Base-by-base conservation (phyloP, 1,284 basidiomycete genomes). In the Ganoderma sinense region DNA sequence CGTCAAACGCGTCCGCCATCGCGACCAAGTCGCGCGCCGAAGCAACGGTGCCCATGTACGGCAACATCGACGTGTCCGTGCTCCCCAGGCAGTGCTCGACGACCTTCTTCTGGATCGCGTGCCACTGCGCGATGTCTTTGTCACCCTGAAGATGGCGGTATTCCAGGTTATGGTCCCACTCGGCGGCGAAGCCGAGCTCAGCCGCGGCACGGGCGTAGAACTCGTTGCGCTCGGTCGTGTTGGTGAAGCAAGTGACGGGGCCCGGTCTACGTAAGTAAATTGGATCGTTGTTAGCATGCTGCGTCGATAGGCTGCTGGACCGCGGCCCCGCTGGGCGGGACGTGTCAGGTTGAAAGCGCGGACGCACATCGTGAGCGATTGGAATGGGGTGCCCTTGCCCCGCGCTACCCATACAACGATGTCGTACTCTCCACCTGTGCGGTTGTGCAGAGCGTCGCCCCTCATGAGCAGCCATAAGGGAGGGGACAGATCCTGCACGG, bases 21-120 rank as follows among this genome's bases (percentile, higher is more conserved):
- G 71, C 68, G 26, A 67, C 61, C 36, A 72, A 7, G 43, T 74
- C 73, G 36, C 73, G 59, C 23, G 48, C 62, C 23, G 63, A 70
- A 2, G 73, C 69, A 3, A 71, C 64, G 1, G 69, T 72, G 41
- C 73, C 73, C 45, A 74, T 45, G 55, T 74, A 72, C 20, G 45
- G 26, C 5, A 72, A 45, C 59, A 59, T 33, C 26, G 61, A 29
- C 4, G 40, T 48, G 29, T 60, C 39, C n/a, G 64, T 61, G 20
- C 55, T 20, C 7, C 31, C 16, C 6, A 68, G 23, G 26, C 67
- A 63, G 10, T 65, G 40, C 56, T 61, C 60, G 11, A 68, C 60
- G 11, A 67, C 16, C 55, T 65, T 45, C 16, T 64, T 48, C 45
- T 67, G 69, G 16, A 61, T n/a, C 20, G n/a, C n/a, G 16, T 56